Base-by-base conservation (phyloP, 805 yeast species). In the Myxozyma neotropica region DNA sequence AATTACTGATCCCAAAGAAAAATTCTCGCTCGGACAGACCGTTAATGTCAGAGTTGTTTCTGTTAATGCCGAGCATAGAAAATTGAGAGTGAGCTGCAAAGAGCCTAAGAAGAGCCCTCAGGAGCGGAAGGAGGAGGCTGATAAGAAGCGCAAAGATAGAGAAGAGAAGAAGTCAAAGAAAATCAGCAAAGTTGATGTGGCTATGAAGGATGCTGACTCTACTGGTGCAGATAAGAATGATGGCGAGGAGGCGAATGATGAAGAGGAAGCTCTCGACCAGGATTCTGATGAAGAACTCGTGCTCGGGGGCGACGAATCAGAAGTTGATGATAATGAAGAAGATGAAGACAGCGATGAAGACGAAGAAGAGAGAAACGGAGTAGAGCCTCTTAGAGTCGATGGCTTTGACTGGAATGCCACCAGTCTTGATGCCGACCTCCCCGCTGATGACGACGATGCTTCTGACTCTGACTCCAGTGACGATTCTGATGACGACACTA, bases 351-450 rank as follows among this genome's bases (percentile, higher is more conserved):
- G 65, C n/a, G 26, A 23, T 2, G 52, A 67, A 36, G 75, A 67
- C 17, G 74, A 72, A 5, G 76, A 68, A 10, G 65, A 60, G 5
- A 71, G 67, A 15, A 71, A 70, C 21, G 55, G 75, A 1, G 57
- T 77, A 24, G 77, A 74, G 40, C 96, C 96, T 6, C 79, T 94
- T 58, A 84, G 91, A 19, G 86, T 95, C 40, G 85, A 84, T 68
- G 95, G 95, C 2, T 94, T 94, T 69, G 97, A 94, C 73, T 94
- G 99, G 99, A 87, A 96, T 47, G 96, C 96, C 1, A 85, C 89
- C 42, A 84, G 89, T 66, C 78, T 91, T 63, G 96, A 89, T 67
- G 79, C 75, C 2, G 81, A 77, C 24, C 80, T 80, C 15, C 83
- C 82, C 10, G 87, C 53, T 74, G 75, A 57, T 72, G 81, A 68